These are phyloP conservation scores for Coniochaeta ligniaria DNA, from an alignment of 2,329 filamentous ascomycete species.

Conservation along the genomic window DNA sequence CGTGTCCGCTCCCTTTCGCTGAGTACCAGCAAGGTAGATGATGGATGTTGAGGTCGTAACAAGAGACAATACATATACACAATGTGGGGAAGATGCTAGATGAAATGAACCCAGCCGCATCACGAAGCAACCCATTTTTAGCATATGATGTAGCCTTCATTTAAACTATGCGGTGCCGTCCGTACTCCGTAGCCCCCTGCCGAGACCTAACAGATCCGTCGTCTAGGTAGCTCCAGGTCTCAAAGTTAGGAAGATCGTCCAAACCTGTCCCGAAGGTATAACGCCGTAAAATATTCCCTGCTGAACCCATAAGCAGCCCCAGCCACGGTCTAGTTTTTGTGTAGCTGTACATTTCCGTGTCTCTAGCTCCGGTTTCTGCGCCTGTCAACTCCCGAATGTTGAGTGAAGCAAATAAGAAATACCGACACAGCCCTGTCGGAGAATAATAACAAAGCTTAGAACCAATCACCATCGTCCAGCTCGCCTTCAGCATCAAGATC, in stretches of 20 bases:
- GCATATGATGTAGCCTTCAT: not conserved
- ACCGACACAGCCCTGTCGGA: not conserved
- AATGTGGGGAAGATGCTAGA: not conserved
- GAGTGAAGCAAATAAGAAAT: not conserved
- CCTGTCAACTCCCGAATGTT: not conserved
- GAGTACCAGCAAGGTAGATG: too few species aligned
- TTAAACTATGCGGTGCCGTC: not conserved
- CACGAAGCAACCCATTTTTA: not conserved
- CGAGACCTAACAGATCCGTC: not conserved
- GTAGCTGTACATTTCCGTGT: not conserved
- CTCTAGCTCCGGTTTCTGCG: not conserved
- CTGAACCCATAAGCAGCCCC: not conserved
- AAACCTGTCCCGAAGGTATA: not conserved
- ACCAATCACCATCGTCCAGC: conserved; percentile 12
- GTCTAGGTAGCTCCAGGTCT: not conserved
- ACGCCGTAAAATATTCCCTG: not conserved
- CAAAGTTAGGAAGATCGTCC: not conserved
- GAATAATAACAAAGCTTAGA: conserved; percentile 3
- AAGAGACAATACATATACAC: not conserved
- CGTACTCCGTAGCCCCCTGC: not conserved
- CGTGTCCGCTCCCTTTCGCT: too few species aligned
- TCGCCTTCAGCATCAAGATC: conserved; percentile 8
- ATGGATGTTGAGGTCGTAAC: too few species aligned
- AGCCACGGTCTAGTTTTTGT: not conserved
- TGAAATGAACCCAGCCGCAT: not conserved